These are phyloP conservation scores for Moringa oleifera DNA, from an alignment of 345 rosid genomes.

Conservation along the genomic window DNA sequence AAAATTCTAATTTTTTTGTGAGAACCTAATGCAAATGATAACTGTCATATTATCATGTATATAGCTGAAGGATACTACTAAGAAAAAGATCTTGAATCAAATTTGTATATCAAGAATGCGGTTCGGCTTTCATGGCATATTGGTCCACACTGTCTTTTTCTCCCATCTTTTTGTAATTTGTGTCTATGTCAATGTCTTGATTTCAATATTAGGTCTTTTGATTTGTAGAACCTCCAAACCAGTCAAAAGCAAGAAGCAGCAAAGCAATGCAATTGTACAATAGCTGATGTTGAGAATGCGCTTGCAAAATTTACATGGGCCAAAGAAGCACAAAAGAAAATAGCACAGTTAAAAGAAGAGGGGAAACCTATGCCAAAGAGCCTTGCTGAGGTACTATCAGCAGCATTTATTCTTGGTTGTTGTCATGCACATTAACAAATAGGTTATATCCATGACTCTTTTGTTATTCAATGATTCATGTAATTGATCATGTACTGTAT, in stretches of 20 bases:
- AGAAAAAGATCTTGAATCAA: neutral
- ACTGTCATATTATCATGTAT: no score
- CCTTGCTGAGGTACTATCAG: slow-evolving; percentile 63
- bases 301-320: slow-evolving; percentile 88
- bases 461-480: neutral
- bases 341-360: slow-evolving; percentile 61
- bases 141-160: no score
- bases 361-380: slow-evolving; percentile 86
- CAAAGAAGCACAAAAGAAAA: slow-evolving; percentile 66
- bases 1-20: no score
- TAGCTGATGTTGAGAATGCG: slow-evolving; percentile 75
- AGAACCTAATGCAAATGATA: no score
- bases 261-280: slow-evolving; percentile 66
- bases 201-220: slow-evolving; percentile 43
- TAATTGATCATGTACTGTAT: no score
- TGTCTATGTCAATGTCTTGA: slow-evolving; percentile 20
- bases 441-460: no score
- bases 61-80: no score
- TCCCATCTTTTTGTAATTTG: neutral
- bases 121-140: neutral
- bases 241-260: slow-evolving; percentile 86
- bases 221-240: slow-evolving; percentile 72
- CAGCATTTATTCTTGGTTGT: slow-evolving; percentile 3
- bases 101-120: neutral
- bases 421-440: neutral